A percentile compares a stretch with the other conserved stretches of the same genome.
phyloP scores from a whole-genome alignment of 148 eudicot genomes.

The Silene latifolia region DNA sequence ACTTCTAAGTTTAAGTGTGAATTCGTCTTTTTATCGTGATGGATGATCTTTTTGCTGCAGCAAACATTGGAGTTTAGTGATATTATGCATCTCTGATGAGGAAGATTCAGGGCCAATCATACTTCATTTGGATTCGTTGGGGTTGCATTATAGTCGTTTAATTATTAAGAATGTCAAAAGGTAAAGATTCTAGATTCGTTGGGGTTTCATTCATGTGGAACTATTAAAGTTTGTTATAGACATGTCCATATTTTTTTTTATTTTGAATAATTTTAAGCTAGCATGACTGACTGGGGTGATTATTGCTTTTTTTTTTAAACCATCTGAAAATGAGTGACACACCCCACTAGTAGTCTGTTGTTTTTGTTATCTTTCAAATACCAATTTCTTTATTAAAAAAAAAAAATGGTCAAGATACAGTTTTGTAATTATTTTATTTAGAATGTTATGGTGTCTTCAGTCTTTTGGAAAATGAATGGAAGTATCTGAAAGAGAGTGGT shows the following conservation, averaged over 20 bases:
- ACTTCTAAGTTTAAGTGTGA: background rate
- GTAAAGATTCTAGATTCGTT: constrained; percentile 27
- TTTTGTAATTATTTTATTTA: background rate
- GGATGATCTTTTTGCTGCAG: constrained; percentile 36
- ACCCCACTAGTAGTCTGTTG: background rate
- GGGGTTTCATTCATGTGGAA: background rate
- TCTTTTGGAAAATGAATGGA: constrained; percentile 66
- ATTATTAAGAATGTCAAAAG: constrained; percentile 60
- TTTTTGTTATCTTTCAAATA: background rate
- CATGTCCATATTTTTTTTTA: background rate
- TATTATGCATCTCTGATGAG: constrained; percentile 69
- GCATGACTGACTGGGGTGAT: background rate
- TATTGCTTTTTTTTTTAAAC: background rate
- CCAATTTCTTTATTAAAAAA: background rate
- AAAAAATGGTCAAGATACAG: background rate
- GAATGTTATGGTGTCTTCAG: constrained; percentile 35
- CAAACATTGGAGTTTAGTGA: constrained; percentile 91
- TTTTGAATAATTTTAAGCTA: background rate
- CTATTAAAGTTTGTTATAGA: background rate
- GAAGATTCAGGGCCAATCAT: constrained; percentile 63
- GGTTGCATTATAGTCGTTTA: constrained; percentile 50
- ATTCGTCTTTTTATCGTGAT: background rate
- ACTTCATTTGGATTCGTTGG: constrained; percentile 93
- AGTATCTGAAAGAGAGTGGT: constrained; percentile 35
- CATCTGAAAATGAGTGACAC: background rate